Base-by-base conservation (phyloP, 306 rosid species). In the Glycine tomentella region DNA sequence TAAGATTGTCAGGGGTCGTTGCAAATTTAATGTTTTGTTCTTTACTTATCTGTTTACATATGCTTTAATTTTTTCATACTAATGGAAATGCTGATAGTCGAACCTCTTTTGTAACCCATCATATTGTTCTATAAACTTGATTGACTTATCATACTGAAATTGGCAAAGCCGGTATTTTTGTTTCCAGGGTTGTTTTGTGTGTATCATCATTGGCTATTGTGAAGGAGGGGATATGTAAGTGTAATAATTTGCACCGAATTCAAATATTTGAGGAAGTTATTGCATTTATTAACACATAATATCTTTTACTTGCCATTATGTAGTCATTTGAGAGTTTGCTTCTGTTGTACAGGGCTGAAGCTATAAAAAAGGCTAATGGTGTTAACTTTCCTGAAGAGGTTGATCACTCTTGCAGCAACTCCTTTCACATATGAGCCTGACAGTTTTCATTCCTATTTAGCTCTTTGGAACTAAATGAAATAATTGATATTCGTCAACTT, bases 191-290 rank as follows among this genome's bases (percentile, higher is more conserved):
- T 96, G 99, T 89, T 96, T 93, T 81, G 99, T 96, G 61, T 96
- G 99, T 87, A 96, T 96, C 49, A 66, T 96, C 80, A 83, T 96
- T 17, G 93, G 97, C 80, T 96, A 90, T 84, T 96, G 99, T 76
- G 99, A 90, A 84, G 94, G 97, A 77, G 99, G 99, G 72, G 99
- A 96, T 87, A 90, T 96, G 99, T 96, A 85, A 92, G 98, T n/a
- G n/a, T 82, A 57, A 71, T 36, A 69, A 25, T 80, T 72, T 17
- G 44, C 56, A 66, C 71, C 65, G 70, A 80, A 72, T 61, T 59
- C n/a, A 58, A 77, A 64, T 68, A 34, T 55, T 72, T 69, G 77
- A 73, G 17, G 77, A 71, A 33, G 55, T 73, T 25, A 76, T 16
- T 48, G 44, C 68, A 9, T 81, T 46, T 69, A 16, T 17, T 16